Base-by-base conservation (phyloP, 2,329 filamentous ascomycete genomes). In the Sporothrix humicola region DNA sequence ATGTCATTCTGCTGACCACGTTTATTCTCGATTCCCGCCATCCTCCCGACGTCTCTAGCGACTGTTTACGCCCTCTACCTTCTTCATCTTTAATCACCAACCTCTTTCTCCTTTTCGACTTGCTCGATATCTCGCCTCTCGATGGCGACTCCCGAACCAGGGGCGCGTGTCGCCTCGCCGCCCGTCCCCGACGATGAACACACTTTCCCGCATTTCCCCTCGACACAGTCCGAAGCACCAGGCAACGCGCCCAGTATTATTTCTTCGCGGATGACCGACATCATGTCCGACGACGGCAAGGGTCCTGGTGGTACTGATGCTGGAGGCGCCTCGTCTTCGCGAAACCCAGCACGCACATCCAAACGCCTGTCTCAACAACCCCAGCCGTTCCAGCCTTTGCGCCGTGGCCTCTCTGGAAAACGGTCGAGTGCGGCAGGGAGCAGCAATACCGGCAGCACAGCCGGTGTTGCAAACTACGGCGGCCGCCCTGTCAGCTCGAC, bases 251-350 rank as follows among this genome's bases (percentile, higher is more conserved):
- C 89, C 65, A 92, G 90, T 76, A 86, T 92, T 73, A 91, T 93
- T 71, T 93, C 91, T 42, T 92, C 91, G 73, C 89, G 89, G 75
- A 91, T 93, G 87, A 93, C 91, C 46, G 88, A 90, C 75, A 87
- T 90, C 74, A 85, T 83, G 37, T 88, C 86, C 23, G 87, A 90
- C 71, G 87, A 90, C 76, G 87, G 86, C 23, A 84, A 82, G 59
- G 78, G 79, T 54, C 82, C 56, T 26, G 50, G 56, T 15, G 80
- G 81, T 79, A 37, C 31, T 37, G 69, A 77, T 77, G 77, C 80
- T 74, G 78, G 80, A 59, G 77, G 80, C 74, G 82, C 81, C 73
- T 77, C 79, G 63, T 77, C 80, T 20, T 88, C 88, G 15, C 85
- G 88, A 46, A 87, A 88, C 15, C 86, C 88, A 5, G 85, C 86